Evolutionary conservation across 225 moss, liverwort and hornwort genomes (phyloP).

Genomic region (Physcomitrellopsis africana): DNA sequence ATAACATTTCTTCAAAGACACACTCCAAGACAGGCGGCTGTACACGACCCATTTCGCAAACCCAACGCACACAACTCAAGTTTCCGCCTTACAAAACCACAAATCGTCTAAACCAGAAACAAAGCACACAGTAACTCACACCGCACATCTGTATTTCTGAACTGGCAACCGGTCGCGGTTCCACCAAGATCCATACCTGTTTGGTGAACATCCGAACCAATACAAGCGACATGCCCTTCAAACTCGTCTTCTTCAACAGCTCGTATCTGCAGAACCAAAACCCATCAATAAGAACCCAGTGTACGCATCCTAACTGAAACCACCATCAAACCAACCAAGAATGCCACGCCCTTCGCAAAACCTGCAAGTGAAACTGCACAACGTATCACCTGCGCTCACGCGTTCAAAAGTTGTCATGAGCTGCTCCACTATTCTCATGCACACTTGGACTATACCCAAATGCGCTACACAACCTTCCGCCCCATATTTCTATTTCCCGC

Average conservation of each 20-base stretch:
- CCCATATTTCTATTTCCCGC: background rate
- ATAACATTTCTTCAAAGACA: background rate
- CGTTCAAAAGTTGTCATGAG: background rate
- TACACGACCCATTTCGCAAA: background rate
- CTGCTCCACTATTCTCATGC: background rate
- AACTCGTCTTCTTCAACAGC: conserved; percentile 68
- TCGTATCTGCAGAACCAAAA: conserved; percentile 61
- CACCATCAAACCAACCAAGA: background rate
- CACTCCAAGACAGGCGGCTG: background rate
- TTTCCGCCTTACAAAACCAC: background rate
- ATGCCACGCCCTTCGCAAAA: background rate
- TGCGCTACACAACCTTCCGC: background rate
- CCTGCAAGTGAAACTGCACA: background rate
- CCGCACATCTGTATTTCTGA: background rate
- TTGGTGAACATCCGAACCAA: conserved; percentile 81
- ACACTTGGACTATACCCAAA: background rate
- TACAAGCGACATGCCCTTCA: conserved; percentile 85
- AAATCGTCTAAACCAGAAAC: background rate
- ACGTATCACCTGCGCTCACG: background rate
- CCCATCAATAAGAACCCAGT: background rate
- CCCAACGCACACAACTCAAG: background rate
- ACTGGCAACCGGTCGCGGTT: background rate
- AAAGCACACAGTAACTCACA: background rate
- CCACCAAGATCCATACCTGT: conserved; percentile 54
- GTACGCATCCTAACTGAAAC: background rate